Percentiles rank a stretch among this genome's conserved stretches.
Evolutionary conservation across 495 filamentous ascomycete species (phyloP).

Genomic region (Cudoniella acicularis): DNA sequence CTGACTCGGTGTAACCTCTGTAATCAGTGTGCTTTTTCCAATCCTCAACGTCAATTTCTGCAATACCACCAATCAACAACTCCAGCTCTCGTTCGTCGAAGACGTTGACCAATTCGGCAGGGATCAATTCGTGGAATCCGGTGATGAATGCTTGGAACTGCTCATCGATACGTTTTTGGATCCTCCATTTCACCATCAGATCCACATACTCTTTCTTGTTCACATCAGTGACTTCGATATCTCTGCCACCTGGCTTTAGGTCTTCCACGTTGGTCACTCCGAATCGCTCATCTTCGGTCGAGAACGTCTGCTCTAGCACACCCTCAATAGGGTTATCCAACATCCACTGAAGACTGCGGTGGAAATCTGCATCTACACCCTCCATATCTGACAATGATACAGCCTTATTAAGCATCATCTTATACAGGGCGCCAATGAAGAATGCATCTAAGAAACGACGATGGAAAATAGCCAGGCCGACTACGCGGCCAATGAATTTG

Average conservation of each 20-base stretch:
- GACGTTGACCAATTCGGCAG: constrained; percentile 93
- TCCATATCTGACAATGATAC: constrained; percentile 96
- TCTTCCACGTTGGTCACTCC: constrained; percentile 90
- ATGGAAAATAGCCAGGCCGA: constrained; percentile 98
- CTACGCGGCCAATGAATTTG: constrained; percentile 98
- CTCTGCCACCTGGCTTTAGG: constrained; percentile 81
- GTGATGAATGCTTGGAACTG: constrained; percentile 98
- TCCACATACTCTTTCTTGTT: constrained; percentile 96
- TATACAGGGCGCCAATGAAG: constrained; percentile 99
- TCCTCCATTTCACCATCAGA: constrained; percentile 97
- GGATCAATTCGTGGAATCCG: constrained; percentile 97
- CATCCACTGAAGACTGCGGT: constrained; percentile 93
- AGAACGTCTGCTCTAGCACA: constrained; percentile 90
- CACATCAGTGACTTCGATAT: constrained; percentile 94
- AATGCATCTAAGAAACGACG: constrained; percentile 96
- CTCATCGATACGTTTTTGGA: constrained; percentile 94
- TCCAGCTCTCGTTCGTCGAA: constrained; percentile 98
- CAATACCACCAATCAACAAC: constrained; percentile 95
- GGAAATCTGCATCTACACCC: constrained; percentile 96
- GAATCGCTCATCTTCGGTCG: constrained; percentile 95
- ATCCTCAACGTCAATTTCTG: constrained; percentile 98
- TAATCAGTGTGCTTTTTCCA: constrained; percentile 99
- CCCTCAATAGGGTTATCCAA: constrained; percentile 93
- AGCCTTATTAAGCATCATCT: constrained; percentile 96
- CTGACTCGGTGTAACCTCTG: constrained; percentile 95